Conservation (phyloP, 768 basidiomycete genomes). For the Rubroboletus pulcherrimus region DNA sequence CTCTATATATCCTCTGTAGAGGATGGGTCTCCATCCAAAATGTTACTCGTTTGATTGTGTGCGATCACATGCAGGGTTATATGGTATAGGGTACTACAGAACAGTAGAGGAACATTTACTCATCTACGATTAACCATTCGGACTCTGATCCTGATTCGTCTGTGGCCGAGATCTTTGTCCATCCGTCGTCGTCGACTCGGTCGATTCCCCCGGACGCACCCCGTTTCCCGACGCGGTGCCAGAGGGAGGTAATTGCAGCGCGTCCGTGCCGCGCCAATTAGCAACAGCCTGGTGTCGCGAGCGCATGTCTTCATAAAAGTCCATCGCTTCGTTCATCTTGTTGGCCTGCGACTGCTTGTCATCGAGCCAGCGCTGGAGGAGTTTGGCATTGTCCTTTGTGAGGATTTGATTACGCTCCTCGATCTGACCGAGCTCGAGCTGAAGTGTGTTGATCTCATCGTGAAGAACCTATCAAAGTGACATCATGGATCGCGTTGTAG, state of each 20-base stretch:
- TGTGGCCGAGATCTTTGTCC: slow-evolving; percentile 66
- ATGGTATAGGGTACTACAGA: slow-evolving; percentile 22
- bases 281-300: slow-evolving; percentile 62
- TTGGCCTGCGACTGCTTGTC: slow-evolving; percentile 90
- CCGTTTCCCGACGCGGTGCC: slow-evolving; percentile 41
- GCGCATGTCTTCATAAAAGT: slow-evolving; percentile 86
- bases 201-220: slow-evolving; percentile 39
- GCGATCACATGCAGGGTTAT: slow-evolving; percentile 18
- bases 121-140: slow-evolving; percentile 84
- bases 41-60: slow-evolving; percentile 17
- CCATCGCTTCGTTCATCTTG: slow-evolving; percentile 91
- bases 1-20: slow-evolving; percentile 31
- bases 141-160: slow-evolving; percentile 77
- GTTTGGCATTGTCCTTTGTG: slow-evolving; percentile 88
- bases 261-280: slow-evolving; percentile 49
- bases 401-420: slow-evolving; percentile 85
- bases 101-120: slow-evolving; percentile 23
- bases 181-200: slow-evolving; percentile 49
- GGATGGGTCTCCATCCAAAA: slow-evolving; percentile 28
- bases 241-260: slow-evolving; percentile 34
- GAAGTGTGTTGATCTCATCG: slow-evolving; percentile 90
- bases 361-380: slow-evolving; percentile 96
- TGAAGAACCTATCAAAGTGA: slow-evolving; percentile 66
- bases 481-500: neutral
- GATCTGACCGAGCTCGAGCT: slow-evolving; percentile 87